These are phyloP conservation scores for Saccharomyces jurei DNA, from an alignment of 805 yeast genomes.

Conservation along the genomic window DNA sequence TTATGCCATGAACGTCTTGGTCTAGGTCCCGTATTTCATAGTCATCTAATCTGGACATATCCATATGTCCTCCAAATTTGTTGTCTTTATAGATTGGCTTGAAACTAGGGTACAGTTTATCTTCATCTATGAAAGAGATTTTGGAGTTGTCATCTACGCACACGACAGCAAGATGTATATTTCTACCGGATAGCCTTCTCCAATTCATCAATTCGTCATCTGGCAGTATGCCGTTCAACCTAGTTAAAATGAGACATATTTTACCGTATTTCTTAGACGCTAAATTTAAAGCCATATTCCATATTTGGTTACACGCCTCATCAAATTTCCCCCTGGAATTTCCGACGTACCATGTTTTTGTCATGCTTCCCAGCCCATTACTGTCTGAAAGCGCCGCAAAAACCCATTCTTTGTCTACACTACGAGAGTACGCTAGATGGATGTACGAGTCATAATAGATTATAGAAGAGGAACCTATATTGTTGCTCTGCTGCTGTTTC, in stretches of 20 bases:
- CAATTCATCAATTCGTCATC: slow-evolving; percentile 77
- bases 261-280: slow-evolving; percentile 41
- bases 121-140: slow-evolving; percentile 28
- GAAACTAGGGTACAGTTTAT: slow-evolving; percentile 29
- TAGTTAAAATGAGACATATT: slow-evolving; percentile 53
- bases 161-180: slow-evolving; percentile 57
- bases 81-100: slow-evolving; percentile 28
- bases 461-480: slow-evolving; percentile 10
- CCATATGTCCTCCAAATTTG: slow-evolving; percentile 11
- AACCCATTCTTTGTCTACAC: slow-evolving; percentile 76
- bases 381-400: slow-evolving; percentile 88
- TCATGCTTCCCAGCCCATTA: slow-evolving; percentile 52
- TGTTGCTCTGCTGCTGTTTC: slow-evolving; percentile 35
- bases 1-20: slow-evolving; percentile 46
- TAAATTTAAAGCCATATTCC: slow-evolving; percentile 48
- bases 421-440: slow-evolving; percentile 79
- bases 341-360: slow-evolving; percentile 56
- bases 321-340: slow-evolving; percentile 37
- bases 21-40: slow-evolving; percentile 40
- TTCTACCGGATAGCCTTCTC: slow-evolving; percentile 59
- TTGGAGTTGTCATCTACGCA: slow-evolving; percentile 58
- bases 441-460: slow-evolving; percentile 55
- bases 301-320: slow-evolving; percentile 55
- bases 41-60: slow-evolving; percentile 17
- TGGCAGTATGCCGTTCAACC: slow-evolving; percentile 65